Evolutionary conservation across 768 basidiomycete genomes (phyloP), one percentile per base, ranked within the genome.

Genomic region (Suillus sp.): DNA sequence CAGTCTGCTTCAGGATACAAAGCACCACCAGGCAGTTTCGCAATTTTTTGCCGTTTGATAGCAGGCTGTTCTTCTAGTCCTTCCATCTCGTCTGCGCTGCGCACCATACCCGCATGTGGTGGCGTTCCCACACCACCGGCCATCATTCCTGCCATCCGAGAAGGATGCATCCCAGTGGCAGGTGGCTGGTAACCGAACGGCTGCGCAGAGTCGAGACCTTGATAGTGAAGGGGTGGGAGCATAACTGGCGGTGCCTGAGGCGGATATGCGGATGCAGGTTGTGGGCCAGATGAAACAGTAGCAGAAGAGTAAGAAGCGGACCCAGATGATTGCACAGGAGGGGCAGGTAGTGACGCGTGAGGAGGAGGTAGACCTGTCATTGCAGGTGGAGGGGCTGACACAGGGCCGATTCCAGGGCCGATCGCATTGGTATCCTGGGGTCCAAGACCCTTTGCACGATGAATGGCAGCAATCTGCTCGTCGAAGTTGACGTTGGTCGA

Each of bases 401-500:
- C 86, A 55, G 93, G 92, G 1, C 92, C 93, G 65, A 95, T 93
- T 30, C 93, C 91, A 62, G 92, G 93, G 3, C 93, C 93, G 60
- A 94, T 92, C 2, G 90, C 91, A 65, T 89, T 89, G 50, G 77
- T 76, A 55, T 92, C 92, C 81, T 92, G 89, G 59, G 89, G 91
- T 67, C 91, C 90, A 37, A 96, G 84, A 77, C 94, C 95, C 74
- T 95, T 94, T 30, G 94, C 86, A 62, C 91, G 91, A 78, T 97
- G 96, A 63, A 99, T 95, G 55, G 95, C 94, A 50, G 93, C 93
- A 74, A 99, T 99, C 74, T 99, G 97, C 72, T 98, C 95, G 78
- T 98, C 95, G 74, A 99, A 89, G 74, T 95, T 96, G 80, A 93
- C 95, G 66, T 91, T 90, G 18, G 87, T 89, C 56, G 95, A 95